Evolutionary conservation across 495 filamentous ascomycete genomes (phyloP), one percentile per base, ranked within the genome.

Genomic region (Daldinia decipiens): DNA sequence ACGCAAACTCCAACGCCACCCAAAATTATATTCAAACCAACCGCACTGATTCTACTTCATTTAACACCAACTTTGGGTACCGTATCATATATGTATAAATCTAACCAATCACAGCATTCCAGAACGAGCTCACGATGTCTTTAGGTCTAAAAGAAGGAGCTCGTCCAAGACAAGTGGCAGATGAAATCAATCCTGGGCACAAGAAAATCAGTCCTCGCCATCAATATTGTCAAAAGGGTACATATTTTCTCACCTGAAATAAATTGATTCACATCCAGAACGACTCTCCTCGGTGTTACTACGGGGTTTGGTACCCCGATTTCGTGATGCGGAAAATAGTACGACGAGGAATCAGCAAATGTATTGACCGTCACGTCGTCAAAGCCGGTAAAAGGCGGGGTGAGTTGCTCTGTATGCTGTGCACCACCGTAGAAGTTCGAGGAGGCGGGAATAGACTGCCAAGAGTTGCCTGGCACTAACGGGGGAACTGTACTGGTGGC

Each of bases 61-160:
- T 57, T 52, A 59, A 53, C 27, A 17, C 50, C 27, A 53, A n/a
- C 26, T 4, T 29, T 29, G 7, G 8, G 6, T 9, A 31, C 15
- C 13, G 31, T 24, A 21, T 12, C 2, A 15, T 24, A 9, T 21
- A 57, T 26, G 12, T 19, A 15, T 21, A 34, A 27, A 4, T 36
- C 40, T 26, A 8, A 65, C 45, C 17, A 70, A 65, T 62, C 64
- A 45, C 70, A 39, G 80, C 75, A 21, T 71, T 62, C 79, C 83
- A 80, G 51, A 92, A 85, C 32, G 90, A 84, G 21, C 59, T 70
- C 66, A 90, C 87, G 6, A 92, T 86, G 72, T 91, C 89, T 50
- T 69, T 77, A 51, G 81, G 81, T 39, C 83, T 82, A 52, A 89
- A 88, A 1, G 89, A 90, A 4, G 90, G 89, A 2, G 86, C 74